These are phyloP conservation scores for Poronia punctata DNA, from an alignment of 495 filamentous ascomycete species.

Conservation along the genomic window DNA sequence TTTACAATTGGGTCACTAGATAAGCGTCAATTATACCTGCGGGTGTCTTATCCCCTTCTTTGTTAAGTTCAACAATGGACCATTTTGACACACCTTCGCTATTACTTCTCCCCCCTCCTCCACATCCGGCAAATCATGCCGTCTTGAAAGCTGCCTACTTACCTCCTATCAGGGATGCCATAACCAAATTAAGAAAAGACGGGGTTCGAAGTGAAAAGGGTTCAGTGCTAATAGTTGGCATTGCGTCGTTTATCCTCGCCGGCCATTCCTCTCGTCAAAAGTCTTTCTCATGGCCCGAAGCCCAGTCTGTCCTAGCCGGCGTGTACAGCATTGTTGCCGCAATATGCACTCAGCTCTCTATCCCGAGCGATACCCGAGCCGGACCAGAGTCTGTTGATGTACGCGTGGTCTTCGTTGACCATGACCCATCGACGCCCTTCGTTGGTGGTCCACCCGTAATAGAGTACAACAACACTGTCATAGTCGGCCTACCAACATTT, in stretches of 20 bases:
- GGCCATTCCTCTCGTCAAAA: slow-evolving; percentile 38
- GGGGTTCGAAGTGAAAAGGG: slow-evolving; percentile 21
- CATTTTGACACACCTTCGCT: slow-evolving; percentile 46
- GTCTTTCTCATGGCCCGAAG: slow-evolving; percentile 48
- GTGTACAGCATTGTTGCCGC: slow-evolving; percentile 72
- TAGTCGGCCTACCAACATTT: slow-evolving; percentile 60
- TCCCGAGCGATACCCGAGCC: slow-evolving; percentile 52
- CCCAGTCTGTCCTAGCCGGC: slow-evolving; percentile 65
- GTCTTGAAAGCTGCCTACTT: slow-evolving; percentile 51
- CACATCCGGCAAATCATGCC: slow-evolving; percentile 35
- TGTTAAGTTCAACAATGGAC: slow-evolving; percentile 5
- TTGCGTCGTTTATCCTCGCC: slow-evolving; percentile 44
- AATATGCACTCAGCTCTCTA: slow-evolving; percentile 52
- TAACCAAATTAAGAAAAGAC: slow-evolving; percentile 35
- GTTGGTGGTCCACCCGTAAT: slow-evolving; percentile 22
- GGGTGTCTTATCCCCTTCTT: too few relatives aligned
- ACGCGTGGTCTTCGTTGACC: slow-evolving; percentile 65
- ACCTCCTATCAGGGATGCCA: slow-evolving; percentile 41
- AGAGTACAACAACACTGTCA: slow-evolving; percentile 40
- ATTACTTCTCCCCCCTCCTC: slow-evolving; percentile 52
- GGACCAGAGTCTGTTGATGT: slow-evolving; percentile 68
- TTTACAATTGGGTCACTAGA: too few relatives aligned
- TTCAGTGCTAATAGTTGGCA: slow-evolving; percentile 44
- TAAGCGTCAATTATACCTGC: too few relatives aligned
- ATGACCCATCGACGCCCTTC: slow-evolving; percentile 36